phyloP scores from a whole-genome alignment of 2,329 filamentous ascomycete species.

The Penicillium sp. region DNA sequence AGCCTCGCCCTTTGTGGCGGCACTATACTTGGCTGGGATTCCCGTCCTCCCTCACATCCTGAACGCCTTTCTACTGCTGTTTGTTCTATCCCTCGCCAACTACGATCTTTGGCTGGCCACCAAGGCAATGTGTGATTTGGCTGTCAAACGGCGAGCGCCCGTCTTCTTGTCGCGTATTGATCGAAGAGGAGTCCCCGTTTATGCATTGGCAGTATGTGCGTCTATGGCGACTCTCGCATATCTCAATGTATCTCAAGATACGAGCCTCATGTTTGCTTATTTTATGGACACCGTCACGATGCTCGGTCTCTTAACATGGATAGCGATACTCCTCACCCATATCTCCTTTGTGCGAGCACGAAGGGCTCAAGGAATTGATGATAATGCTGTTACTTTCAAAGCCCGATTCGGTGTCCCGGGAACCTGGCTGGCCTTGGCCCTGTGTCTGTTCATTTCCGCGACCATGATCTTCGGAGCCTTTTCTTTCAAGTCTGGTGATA shows the following conservation, averaged over 20 bases:
- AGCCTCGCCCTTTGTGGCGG: slow-evolving; percentile 69
- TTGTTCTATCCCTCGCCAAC: slow-evolving; percentile 71
- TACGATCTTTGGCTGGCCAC: slow-evolving; percentile 71
- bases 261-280: slow-evolving; percentile 56
- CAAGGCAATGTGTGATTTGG: slow-evolving; percentile 66
- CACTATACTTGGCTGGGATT: slow-evolving; percentile 62
- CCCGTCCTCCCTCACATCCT: slow-evolving; percentile 60
- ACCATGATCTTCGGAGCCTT: slow-evolving; percentile 79
- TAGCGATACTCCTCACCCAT: slow-evolving; percentile 63
- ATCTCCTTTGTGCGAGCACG: slow-evolving; percentile 62
- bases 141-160: slow-evolving; percentile 67
- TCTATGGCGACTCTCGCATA: slow-evolving; percentile 62
- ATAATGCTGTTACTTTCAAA: slow-evolving; percentile 56
- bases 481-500: slow-evolving; percentile 40
- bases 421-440: slow-evolving; percentile 61
- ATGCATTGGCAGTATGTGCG: slow-evolving; percentile 58
- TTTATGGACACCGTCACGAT: slow-evolving; percentile 64
- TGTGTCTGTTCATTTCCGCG: slow-evolving; percentile 67
- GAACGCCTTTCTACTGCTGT: slow-evolving; percentile 68
- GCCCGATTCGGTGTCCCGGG: slow-evolving; percentile 68
- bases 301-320: slow-evolving; percentile 62
- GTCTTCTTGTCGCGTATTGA: slow-evolving; percentile 66
- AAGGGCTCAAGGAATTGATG: slow-evolving; percentile 54
- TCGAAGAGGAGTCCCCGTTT: slow-evolving; percentile 64
- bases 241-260: slow-evolving; percentile 57